Evolutionary conservation across 768 basidiomycete species (phyloP).

Genomic region (Lentinula raphanica): DNA sequence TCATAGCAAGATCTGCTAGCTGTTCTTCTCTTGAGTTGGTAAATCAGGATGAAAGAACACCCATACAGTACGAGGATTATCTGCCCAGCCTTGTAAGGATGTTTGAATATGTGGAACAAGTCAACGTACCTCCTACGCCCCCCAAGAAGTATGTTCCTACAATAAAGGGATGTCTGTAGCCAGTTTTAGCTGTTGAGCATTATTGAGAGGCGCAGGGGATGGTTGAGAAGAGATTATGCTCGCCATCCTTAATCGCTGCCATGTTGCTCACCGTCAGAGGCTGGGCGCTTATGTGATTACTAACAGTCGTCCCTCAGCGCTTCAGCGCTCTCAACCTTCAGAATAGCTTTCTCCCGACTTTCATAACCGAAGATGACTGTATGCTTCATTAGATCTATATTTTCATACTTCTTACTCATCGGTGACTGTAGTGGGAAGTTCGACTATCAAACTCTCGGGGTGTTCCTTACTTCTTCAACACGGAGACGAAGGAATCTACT

Average conservation of each 20-base stretch:
- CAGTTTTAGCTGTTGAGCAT: conserved; percentile 16
- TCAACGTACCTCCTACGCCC: conserved; percentile 38
- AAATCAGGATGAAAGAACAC: background rate
- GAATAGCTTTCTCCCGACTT: background rate
- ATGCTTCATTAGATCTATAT: background rate
- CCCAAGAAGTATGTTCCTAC: conserved; percentile 37
- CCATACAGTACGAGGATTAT: conserved; percentile 42
- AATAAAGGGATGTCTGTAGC: conserved; percentile 48
- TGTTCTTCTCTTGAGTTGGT: conserved; percentile 12
- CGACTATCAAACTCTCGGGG: conserved; percentile 75
- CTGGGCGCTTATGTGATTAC: background rate
- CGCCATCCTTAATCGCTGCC: background rate
- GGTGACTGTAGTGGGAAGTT: conserved; percentile 63
- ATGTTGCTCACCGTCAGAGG: background rate
- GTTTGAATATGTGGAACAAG: background rate
- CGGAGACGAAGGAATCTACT: conserved; percentile 57
- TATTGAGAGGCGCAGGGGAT: background rate
- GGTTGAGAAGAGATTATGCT: background rate
- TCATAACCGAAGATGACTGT: background rate
- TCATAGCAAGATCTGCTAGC: conserved; percentile 49
- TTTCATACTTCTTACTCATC: background rate
- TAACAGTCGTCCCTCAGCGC: too few relatives aligned
- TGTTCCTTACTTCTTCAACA: conserved; percentile 87
- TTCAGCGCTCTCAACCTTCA: too few relatives aligned
- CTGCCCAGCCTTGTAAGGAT: conserved; percentile 17